A percentile compares a stretch with the other conserved stretches of the same genome.
These are phyloP conservation scores for Skeletonema costatum DNA, from an alignment of 108 stramenopile genomes.

Conservation along the genomic window DNA sequence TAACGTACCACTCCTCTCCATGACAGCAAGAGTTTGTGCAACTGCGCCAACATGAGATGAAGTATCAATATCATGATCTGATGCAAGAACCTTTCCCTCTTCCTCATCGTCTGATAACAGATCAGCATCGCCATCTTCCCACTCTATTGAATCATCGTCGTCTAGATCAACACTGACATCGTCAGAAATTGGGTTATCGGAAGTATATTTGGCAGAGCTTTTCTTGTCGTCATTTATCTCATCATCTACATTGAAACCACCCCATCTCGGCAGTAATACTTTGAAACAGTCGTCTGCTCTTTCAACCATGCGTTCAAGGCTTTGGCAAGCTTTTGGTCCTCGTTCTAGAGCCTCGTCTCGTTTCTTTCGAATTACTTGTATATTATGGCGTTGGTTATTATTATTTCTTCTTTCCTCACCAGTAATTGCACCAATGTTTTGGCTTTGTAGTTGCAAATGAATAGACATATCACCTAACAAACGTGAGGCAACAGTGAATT, in stretches of 20 bases:
- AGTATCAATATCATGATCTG: background rate
- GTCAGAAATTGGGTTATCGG: background rate
- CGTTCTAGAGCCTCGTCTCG: constrained; percentile 27
- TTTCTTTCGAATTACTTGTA: constrained; percentile 17
- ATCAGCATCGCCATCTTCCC: constrained; percentile 46
- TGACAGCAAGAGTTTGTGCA: constrained; percentile 36
- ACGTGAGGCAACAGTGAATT: constrained; percentile 41
- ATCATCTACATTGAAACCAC: constrained; percentile 28
- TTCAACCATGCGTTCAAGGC: constrained; percentile 28
- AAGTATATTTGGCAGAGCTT: background rate
- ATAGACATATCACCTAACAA: constrained; percentile 22
- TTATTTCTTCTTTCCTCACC: background rate
- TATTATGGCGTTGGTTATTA: background rate
- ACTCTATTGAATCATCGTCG: constrained; percentile 39
- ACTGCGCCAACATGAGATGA: constrained; percentile 30
- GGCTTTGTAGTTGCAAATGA: background rate
- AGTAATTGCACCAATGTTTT: background rate
- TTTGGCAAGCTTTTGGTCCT: constrained; percentile 24
- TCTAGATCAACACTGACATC: constrained; percentile 12
- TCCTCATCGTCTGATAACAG: background rate
- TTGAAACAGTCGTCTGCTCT: constrained; percentile 34
- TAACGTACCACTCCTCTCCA: constrained; percentile 39
- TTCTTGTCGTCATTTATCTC: background rate
- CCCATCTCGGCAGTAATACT: constrained; percentile 39
- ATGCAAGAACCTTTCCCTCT: background rate